These are phyloP conservation scores for Chlamydomonas sphaeroides DNA, from an alignment of 139 green algal species.

Conservation along the genomic window DNA sequence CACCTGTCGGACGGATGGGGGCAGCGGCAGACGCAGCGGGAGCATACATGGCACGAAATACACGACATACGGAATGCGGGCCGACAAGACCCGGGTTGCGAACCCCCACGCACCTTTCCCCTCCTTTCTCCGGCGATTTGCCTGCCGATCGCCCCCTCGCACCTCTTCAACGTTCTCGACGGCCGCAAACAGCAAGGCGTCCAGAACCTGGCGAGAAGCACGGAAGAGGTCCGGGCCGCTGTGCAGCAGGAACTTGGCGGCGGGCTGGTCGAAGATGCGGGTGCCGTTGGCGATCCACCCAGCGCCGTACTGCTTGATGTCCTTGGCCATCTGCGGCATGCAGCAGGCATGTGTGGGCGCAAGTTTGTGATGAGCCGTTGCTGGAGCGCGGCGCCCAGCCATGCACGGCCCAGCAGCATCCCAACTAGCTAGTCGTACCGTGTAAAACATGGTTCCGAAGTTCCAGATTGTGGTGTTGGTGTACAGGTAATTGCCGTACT, in stretches of 20 bases:
- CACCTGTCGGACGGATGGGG: neutral
- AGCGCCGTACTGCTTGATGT: neutral
- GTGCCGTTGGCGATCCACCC: neutral
- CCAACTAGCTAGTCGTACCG: too few species aligned
- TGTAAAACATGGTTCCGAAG: neutral
- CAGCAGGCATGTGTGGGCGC: neutral
- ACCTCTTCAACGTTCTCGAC: slow-evolving; percentile 2
- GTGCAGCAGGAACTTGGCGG: slow-evolving; percentile 1
- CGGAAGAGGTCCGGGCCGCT: neutral
- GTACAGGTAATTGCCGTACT: neutral
- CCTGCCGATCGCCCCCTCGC: neutral
- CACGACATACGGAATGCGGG: neutral
- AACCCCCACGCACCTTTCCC: too few species aligned
- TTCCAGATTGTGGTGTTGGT: slow-evolving; percentile 15
- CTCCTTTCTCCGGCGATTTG: neutral
- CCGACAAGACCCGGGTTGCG: neutral
- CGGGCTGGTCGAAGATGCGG: neutral
- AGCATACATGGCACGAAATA: too few species aligned
- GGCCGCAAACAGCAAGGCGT: neutral
- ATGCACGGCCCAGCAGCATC: too few species aligned
- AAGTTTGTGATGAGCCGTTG: too few species aligned
- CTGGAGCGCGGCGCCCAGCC: too few species aligned
- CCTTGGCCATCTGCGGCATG: neutral
- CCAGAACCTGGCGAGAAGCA: slow-evolving; percentile 1
- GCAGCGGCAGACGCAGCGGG: neutral